phyloP scores from a whole-genome alignment of 768 basidiomycete species.

The Tylopilus subfusipes region DNA sequence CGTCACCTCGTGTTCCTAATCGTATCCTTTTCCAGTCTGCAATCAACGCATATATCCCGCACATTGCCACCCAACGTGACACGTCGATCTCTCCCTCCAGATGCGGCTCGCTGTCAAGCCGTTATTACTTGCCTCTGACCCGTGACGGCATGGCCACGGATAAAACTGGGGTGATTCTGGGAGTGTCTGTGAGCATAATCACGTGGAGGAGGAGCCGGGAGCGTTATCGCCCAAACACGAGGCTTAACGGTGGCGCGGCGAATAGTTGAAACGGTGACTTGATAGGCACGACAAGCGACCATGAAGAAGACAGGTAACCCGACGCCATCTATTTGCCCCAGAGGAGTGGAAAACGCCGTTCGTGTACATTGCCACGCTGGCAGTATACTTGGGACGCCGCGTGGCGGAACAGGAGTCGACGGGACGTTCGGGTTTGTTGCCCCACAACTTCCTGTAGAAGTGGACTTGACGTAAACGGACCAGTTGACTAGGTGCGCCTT shows the following conservation, averaged over 20 bases:
- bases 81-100: conserved; percentile 21
- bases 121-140: conserved; percentile 1
- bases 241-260: conserved; percentile 7
- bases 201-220: conserved; percentile 1
- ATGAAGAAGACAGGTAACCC: conserved; percentile 4
- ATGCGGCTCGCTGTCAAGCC: not conserved
- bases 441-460: not conserved
- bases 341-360: conserved; percentile 14
- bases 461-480: conserved; percentile 2
- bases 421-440: not conserved
- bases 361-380: conserved; percentile 7
- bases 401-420: conserved; percentile 11
- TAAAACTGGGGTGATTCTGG: conserved; percentile 7
- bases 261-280: conserved; percentile 16
- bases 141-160: conserved; percentile 16
- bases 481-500: not conserved
- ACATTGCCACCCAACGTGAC: conserved; percentile 13
- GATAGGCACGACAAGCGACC: conserved; percentile 8
- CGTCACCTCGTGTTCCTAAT: conserved; percentile 16
- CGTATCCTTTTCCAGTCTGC: conserved; percentile 9
- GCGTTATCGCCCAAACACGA: not conserved
- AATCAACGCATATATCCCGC: conserved; percentile 23
- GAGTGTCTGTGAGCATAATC: not conserved
- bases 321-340: conserved; percentile 13
- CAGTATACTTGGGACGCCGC: conserved; percentile 7